These are phyloP conservation scores for Pigoraptor vietnamica DNA, from an alignment of 78 protist species.

Conservation along the genomic window DNA sequence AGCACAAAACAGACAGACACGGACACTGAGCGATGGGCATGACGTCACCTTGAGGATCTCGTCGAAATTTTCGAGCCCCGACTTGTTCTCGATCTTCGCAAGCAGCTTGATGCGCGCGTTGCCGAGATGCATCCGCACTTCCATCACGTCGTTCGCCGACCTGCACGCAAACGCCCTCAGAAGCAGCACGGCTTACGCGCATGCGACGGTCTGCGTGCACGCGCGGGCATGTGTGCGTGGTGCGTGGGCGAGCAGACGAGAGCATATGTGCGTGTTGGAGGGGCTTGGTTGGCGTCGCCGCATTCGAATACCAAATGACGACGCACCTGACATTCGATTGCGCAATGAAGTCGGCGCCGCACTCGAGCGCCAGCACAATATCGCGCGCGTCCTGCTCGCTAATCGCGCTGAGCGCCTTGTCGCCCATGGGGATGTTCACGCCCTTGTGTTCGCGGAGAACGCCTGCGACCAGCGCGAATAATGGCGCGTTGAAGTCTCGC, in stretches of 20 bases:
- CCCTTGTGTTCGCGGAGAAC: background rate
- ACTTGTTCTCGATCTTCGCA: background rate
- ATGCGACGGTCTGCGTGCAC: no score
- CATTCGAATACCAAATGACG: no score
- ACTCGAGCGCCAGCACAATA: background rate
- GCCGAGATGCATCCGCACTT: background rate
- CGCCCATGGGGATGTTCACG: background rate
- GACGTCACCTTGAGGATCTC: background rate
- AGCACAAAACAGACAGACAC: no score
- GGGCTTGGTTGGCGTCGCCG: no score
- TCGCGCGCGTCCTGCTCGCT: background rate
- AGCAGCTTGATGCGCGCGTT: background rate
- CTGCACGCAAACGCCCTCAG: no score
- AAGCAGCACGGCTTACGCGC: no score
- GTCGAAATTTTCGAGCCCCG: background rate
- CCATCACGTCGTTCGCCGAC: background rate
- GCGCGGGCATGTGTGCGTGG: no score
- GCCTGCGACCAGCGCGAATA: background rate
- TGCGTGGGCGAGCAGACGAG: no score
- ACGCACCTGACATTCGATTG: background rate
- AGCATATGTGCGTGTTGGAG: no score
- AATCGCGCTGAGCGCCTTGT: background rate
- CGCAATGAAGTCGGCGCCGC: background rate
- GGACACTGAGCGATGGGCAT: no score
- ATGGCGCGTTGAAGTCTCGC: no score